Base-by-base conservation (phyloP, 768 basidiomycete genomes). In the Leccinum aurantiacum region DNA sequence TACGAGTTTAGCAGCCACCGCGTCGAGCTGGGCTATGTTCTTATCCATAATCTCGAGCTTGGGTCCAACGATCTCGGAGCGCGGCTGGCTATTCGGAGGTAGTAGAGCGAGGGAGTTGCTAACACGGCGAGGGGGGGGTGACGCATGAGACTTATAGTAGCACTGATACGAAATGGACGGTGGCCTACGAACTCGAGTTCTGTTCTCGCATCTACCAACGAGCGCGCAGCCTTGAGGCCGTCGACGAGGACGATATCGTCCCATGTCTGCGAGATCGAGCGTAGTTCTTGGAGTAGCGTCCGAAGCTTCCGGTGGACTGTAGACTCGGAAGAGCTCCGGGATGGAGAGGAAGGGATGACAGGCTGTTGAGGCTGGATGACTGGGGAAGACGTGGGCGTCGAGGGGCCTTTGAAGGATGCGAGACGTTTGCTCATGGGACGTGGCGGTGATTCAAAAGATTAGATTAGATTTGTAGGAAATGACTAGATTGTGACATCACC, bases 241-340 rank as follows among this genome's bases (percentile, higher is more conserved):
- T 95, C 92, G 14, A 87, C 68, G 10, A 89, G 78, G 1, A 94
- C 85, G 48, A 95, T 78, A 64, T 93, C 89, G 63, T 94, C 89
- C 93, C 93, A 96, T 55, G 86, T 89, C 59, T 83, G 79, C 9
- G 88, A 74, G 17, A 83, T 79, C 13, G 77, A 74, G 2, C 82
- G 83, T 15, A 95, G 68, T 65, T 95, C 92, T 33, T 84, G 85
- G 35, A 95, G 73, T 4, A 84, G 74, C 2, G 84, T 78, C 54
- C 90, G 77, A n/a, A 86, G 76, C 77, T 85, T 91, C 14, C 93
- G 84, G 71, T 95, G 93, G 71, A 85, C 86, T 0, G 91, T 90
- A 1, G 91, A 88, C 69, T 95, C 93, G 51, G 75, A 66, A 11
- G 66, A 51, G 25, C 17, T 38, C 17, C 75, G 71, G 19, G 74